phyloP scores from a whole-genome alignment of 495 filamentous ascomycete genomes.

The Cercophora samala region DNA sequence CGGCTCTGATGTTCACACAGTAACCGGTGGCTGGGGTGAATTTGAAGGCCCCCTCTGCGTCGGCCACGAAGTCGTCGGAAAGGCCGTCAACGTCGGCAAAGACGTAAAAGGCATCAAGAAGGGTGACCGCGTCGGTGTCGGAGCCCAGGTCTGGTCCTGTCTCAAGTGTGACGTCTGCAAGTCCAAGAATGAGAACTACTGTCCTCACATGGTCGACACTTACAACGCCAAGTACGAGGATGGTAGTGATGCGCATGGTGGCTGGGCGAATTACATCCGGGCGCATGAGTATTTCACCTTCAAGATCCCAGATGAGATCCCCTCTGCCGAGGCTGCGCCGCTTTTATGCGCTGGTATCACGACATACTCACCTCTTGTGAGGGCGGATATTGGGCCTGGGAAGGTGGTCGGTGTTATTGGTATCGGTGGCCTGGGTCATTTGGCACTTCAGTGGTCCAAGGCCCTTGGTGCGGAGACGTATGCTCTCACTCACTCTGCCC shows the following conservation, averaged over 20 bases:
- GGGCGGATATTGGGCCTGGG: constrained; percentile 59
- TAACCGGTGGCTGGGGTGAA: constrained; percentile 73
- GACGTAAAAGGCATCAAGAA: constrained; percentile 51
- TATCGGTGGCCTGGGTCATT: constrained; percentile 68
- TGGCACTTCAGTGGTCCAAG: constrained; percentile 56
- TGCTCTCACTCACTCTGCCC: constrained; percentile 58
- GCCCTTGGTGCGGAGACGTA: constrained; percentile 64
- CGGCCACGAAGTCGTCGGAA: constrained; percentile 73
- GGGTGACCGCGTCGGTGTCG: constrained; percentile 76
- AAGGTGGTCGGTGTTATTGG: constrained; percentile 69
- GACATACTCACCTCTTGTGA: constrained; percentile 63
- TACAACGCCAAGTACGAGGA: constrained; percentile 35
- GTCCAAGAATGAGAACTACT: constrained; percentile 71
- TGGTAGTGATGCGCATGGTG: constrained; percentile 36
- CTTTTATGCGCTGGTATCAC: constrained; percentile 80
- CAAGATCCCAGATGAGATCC: constrained; percentile 67
- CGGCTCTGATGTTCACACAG: constrained; percentile 74
- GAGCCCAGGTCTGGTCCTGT: constrained; percentile 72
- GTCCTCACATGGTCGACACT: constrained; percentile 54
- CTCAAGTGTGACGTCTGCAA: constrained; percentile 51
- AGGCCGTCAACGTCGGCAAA: constrained; percentile 64
- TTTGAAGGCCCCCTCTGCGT: constrained; percentile 64
- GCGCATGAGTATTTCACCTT: constrained; percentile 75
- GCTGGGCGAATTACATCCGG: constrained; percentile 56
- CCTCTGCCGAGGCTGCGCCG: constrained; percentile 63